Evolutionary conservation across 164 flowering plant genomes (phyloP).

Genomic region (Stephania cephalantha): DNA sequence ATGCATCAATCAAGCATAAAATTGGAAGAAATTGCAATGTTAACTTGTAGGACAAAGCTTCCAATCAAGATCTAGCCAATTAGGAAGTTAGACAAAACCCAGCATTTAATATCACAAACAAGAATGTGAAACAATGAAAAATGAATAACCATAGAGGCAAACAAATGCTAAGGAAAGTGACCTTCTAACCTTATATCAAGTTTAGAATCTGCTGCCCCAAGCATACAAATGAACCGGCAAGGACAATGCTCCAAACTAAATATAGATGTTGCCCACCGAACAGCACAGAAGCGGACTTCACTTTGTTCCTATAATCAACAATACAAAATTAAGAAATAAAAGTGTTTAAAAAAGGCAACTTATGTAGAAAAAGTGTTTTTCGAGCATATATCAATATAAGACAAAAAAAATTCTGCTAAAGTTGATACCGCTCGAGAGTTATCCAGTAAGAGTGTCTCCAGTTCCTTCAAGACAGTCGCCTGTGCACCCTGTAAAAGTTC

Average conservation of each 20-base stretch:
- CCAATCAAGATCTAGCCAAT: not conserved
- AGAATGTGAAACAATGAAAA: not conserved
- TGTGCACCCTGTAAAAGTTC: constrained; percentile 58
- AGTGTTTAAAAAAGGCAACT: constrained; percentile 2
- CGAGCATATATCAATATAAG: not conserved
- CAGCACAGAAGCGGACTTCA: constrained; percentile 92
- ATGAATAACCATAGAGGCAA: not conserved
- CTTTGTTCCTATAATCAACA: constrained; percentile 62
- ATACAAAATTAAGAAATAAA: not conserved
- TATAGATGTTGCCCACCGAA: constrained; percentile 92
- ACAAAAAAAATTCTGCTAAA: not conserved
- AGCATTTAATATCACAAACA: not conserved
- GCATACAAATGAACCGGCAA: constrained; percentile 92
- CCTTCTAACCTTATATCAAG: constrained; percentile 94
- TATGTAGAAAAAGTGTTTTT: not conserved
- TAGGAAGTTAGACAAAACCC: not conserved
- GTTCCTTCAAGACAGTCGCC: constrained; percentile 42
- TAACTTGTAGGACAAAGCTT: not conserved
- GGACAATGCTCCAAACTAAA: constrained; percentile 81
- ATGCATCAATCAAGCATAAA: not conserved
- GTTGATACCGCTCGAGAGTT: constrained; percentile 67
- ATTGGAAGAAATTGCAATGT: too few relatives aligned
- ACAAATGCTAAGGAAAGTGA: constrained; percentile 13
- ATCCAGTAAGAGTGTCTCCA: constrained; percentile 69
- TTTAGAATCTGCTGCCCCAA: constrained; percentile 78